Base-by-base conservation (phyloP, 129 eudicot species). In the Smallanthus sonchifolius region DNA sequence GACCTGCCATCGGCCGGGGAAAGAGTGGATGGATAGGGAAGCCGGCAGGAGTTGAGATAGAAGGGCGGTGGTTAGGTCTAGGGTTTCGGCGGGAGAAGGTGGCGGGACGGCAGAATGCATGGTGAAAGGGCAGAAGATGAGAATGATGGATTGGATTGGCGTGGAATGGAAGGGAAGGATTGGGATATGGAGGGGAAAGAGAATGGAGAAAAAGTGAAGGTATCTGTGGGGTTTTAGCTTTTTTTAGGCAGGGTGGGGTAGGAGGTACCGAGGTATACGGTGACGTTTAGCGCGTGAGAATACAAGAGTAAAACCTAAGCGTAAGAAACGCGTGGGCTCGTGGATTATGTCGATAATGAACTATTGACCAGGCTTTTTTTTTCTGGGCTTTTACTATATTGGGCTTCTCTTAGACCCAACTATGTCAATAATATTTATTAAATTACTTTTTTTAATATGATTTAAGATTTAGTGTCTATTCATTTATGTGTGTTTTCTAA, bases 1-100 rank as follows among this genome's bases (percentile, higher is more conserved):
- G 7, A 78, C 78, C 44, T 88, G 97, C 95, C 95, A 91, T 1
- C 97, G 84, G 35, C 87, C 75, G 52, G 88, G 47, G 83, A 88
- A 91, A 54, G 82, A 80, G 60, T 75, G 76, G 92, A 91, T 80
- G 85, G 87, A 80, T 65, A 84, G 86, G 7, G 91, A 77, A 13
- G 89, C 76, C 0, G 89, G 89, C 42, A 91, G 88, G 48, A 91
- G 87, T 43, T 57, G 45, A 9, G 72, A 17, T 4, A 91, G 85
- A 36, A 87, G 85, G 38, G 43, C 5, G 64, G 76, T 70, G 67
- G 84, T 82, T 37, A 67, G 44, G 77, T 75, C 83, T 3, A 91
- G 91, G 78, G 84, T 83, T 74, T 83, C 80, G 40, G 83, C 69
- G n/a, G 92, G 88, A 2, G 89, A 34, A 66, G 80, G 81, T 30